These are phyloP conservation scores for Ophiostoma sp. DNA, from an alignment of 2,329 filamentous ascomycete genomes.

Conservation along the genomic window DNA sequence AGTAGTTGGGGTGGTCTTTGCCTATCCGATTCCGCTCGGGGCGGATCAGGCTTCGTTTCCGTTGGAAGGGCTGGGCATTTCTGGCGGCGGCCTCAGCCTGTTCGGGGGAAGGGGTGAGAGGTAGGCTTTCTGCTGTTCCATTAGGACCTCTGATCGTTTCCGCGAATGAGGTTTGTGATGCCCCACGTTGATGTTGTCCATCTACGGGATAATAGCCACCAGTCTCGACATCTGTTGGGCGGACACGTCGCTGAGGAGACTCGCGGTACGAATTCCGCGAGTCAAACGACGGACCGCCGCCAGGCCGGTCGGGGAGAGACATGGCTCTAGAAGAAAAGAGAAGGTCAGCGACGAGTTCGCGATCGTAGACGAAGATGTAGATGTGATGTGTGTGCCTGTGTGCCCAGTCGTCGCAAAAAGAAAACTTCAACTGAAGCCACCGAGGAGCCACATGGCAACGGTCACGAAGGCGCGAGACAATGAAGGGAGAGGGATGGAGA, in stretches of 20 bases:
- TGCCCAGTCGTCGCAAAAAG: background rate
- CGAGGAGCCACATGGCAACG: conserved; percentile 10
- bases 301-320: conserved; percentile 66
- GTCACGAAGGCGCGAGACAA: background rate
- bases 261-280: conserved; percentile 66
- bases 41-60: conserved; percentile 85
- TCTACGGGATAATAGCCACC: conserved; percentile 52
- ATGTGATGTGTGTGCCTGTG: background rate
- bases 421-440: background rate
- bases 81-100: conserved; percentile 26
- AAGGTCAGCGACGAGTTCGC: background rate
- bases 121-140: conserved; percentile 55
- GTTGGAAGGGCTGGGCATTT: conserved; percentile 48
- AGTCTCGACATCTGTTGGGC: conserved; percentile 69
- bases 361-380: background rate
- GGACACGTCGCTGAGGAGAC: conserved; percentile 65
- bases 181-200: conserved; percentile 54
- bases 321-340: conserved; percentile 46
- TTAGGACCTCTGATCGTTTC: conserved; percentile 59
- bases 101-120: conserved; percentile 53
- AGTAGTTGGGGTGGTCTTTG: conserved; percentile 86
- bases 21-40: conserved; percentile 87
- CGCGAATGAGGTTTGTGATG: conserved; percentile 58
- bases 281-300: conserved; percentile 61
- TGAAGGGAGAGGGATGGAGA: background rate